Conservation (phyloP, 164 flowering plant genomes). For the Macadamia tetraphylla region DNA sequence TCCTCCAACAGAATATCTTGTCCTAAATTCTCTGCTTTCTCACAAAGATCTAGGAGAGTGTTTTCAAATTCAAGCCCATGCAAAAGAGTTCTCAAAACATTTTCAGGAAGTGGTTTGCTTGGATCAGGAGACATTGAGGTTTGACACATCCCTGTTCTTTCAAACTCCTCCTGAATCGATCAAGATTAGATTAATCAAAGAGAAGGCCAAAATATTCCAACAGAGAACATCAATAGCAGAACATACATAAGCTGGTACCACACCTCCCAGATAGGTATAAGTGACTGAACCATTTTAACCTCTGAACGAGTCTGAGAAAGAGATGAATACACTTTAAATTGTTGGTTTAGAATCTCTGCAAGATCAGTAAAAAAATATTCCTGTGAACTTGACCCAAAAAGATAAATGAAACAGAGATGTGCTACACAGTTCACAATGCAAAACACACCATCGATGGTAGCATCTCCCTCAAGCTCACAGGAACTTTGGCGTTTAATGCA, state of each 20-base stretch:
- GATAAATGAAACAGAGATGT: background rate
- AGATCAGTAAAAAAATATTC: conserved; percentile 18
- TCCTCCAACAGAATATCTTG: conserved; percentile 19
- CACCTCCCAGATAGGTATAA: conserved; percentile 98
- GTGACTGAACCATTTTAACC: conserved; percentile 94
- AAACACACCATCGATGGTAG: conserved; percentile 65
- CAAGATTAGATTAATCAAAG: conserved; percentile 10
- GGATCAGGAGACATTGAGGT: conserved; percentile 37
- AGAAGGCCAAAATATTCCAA: background rate
- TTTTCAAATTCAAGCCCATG: conserved; percentile 41
- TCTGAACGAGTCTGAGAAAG: conserved; percentile 76
- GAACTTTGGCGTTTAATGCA: conserved; percentile 60
- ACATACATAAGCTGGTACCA: conserved; percentile 14
- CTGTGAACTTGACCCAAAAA: conserved; percentile 3
- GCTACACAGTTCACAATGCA: background rate
- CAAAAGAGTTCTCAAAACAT: conserved; percentile 50
- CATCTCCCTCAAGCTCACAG: conserved; percentile 92
- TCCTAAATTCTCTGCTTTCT: conserved; percentile 20
- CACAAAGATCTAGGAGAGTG: conserved; percentile 34
- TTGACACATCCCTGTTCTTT: conserved; percentile 61
- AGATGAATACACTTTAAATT: conserved; percentile 51
- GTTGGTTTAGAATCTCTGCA: conserved; percentile 87
- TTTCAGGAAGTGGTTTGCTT: conserved; percentile 60
- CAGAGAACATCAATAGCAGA: background rate
- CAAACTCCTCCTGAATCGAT: conserved; percentile 68